A percentile compares a stretch with the other conserved stretches of the same genome.
These are phyloP conservation scores for Lactarius pseudohatsudake DNA, from an alignment of 768 basidiomycete species.

Conservation along the genomic window DNA sequence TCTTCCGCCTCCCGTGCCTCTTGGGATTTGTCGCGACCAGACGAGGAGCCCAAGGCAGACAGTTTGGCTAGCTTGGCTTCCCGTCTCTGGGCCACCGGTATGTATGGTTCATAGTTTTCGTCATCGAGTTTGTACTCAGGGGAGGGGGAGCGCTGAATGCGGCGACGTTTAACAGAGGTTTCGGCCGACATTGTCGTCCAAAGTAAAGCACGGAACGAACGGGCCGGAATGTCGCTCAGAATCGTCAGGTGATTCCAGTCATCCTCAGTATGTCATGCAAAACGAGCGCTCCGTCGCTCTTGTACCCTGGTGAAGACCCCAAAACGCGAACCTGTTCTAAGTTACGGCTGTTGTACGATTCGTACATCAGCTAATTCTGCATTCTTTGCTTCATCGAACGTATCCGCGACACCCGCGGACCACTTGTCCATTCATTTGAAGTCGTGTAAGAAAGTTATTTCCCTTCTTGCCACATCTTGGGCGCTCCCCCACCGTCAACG, in stretches of 20 bases:
- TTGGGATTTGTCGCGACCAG: conserved; percentile 51
- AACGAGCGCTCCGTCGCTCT: conserved; percentile 80
- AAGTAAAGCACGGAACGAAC: neutral
- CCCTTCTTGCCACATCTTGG: conserved; percentile 32
- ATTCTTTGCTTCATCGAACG: no score
- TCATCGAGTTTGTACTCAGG: conserved; percentile 57
- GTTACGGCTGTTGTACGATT: no score
- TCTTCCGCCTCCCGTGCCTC: conserved; percentile 56
- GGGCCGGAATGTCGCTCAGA: conserved; percentile 9
- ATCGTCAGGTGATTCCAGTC: no score
- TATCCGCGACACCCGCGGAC: conserved; percentile 49
- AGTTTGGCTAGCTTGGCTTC: conserved; percentile 79
- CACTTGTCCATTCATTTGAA: conserved; percentile 91
- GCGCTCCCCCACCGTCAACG: conserved; percentile 72
- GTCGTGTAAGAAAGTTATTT: conserved; percentile 48
- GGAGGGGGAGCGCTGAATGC: conserved; percentile 57
- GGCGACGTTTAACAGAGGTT: conserved; percentile 45
- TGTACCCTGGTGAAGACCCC: conserved; percentile 50
- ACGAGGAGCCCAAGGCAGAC: conserved; percentile 55
- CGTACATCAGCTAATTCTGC: no score
- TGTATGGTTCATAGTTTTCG: conserved; percentile 76
- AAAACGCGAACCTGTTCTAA: no score
- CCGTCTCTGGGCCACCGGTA: conserved; percentile 83
- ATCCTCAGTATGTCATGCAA: conserved; percentile 44
- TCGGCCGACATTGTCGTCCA: conserved; percentile 32